Evolutionary conservation across 2,329 filamentous ascomycete species (phyloP).

Genomic region (Dryadomyces quercus-mongolicae): DNA sequence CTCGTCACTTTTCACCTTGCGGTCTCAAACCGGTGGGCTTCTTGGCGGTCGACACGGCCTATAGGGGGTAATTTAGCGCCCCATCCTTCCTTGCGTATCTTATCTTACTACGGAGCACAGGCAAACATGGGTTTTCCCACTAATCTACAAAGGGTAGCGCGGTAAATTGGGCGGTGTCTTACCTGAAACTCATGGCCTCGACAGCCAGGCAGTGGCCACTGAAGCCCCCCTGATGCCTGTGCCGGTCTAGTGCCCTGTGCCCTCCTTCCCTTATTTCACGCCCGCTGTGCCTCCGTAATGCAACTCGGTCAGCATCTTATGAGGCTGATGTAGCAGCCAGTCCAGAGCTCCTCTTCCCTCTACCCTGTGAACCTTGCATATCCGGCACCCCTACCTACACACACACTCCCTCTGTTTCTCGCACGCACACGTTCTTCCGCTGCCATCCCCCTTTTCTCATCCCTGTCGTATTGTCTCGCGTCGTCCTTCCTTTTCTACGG

Average conservation of each 20-base stretch:
- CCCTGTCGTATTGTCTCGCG: no score
- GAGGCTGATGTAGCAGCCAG: not conserved
- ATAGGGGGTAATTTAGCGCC: no score
- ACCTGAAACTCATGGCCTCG: not conserved
- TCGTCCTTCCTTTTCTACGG: no score
- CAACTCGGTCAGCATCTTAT: not conserved
- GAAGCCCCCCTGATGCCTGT: not conserved
- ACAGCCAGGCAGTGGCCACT: not conserved
- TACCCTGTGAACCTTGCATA: not conserved
- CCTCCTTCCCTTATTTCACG: not conserved
- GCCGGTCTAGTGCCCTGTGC: not conserved
- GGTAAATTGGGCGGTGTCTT: not conserved
- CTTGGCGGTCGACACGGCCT: no score
- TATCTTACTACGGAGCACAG: not conserved
- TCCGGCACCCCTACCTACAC: not conserved
- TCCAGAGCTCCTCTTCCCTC: not conserved
- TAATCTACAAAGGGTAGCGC: not conserved
- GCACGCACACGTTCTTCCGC: not conserved
- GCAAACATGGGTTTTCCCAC: not conserved
- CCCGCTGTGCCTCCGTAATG: not conserved
- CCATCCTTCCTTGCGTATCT: no score
- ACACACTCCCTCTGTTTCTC: not conserved
- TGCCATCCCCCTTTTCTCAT: no score
- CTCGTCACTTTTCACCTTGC: no score
- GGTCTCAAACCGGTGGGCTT: no score